A percentile compares a stretch with the other conserved stretches of the same genome.
These are phyloP conservation scores for Pseudomicrostroma phylloplanum DNA, from an alignment of 1,284 basidiomycete genomes.

Conservation along the genomic window DNA sequence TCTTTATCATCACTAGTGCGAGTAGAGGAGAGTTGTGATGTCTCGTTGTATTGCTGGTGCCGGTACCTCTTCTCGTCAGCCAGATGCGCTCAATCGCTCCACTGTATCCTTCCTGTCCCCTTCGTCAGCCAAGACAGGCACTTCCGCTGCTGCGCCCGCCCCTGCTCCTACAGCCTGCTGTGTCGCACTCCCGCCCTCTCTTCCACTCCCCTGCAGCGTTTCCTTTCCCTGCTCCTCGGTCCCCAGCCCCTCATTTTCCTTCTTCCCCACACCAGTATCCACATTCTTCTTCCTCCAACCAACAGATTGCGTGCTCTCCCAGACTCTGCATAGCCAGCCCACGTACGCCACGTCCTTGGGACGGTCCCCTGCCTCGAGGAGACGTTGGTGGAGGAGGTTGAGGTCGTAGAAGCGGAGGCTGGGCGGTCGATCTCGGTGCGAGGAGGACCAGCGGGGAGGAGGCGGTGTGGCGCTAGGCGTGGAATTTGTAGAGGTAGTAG, in stretches of 20 bases:
- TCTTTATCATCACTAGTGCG: too few species aligned
- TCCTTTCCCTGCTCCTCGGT: not conserved
- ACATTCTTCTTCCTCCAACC: not conserved
- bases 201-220: not conserved
- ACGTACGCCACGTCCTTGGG: not conserved
- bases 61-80: too few species aligned
- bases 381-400: not conserved
- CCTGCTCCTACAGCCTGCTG: not conserved
- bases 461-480: too few species aligned
- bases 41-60: too few species aligned
- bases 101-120: too few species aligned
- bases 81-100: too few species aligned
- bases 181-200: not conserved
- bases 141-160: too few species aligned
- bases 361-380: not conserved
- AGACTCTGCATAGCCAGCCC: not conserved
- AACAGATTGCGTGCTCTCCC: not conserved
- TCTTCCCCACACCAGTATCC: not conserved
- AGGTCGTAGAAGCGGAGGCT: conserved; percentile 5
- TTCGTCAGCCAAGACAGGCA: too few species aligned
- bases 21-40: too few species aligned
- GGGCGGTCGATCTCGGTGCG: not conserved
- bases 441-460: too few species aligned
- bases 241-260: not conserved
- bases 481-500: too few species aligned